A percentile compares a stretch with the other conserved stretches of the same genome.
Evolutionary conservation across 164 flowering plant species (phyloP).

Genomic region (Echeveria elegans): DNA sequence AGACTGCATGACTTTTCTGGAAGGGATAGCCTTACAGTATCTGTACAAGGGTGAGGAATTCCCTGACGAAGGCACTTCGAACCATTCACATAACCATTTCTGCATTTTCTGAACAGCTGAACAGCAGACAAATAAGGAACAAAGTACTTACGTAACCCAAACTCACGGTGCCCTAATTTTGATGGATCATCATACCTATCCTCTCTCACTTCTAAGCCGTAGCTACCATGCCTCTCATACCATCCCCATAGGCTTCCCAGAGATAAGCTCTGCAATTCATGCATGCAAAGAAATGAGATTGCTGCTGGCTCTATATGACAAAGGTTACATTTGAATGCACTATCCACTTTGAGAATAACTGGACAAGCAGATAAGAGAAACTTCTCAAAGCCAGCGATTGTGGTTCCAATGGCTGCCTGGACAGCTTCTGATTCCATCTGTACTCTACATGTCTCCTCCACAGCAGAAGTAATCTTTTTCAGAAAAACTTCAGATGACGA

Average conservation of each 20-base stretch:
- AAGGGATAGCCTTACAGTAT: conserved; percentile 7
- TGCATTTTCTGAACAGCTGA: conserved; percentile 46
- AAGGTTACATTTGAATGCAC: conserved; percentile 14
- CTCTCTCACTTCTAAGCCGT: conserved; percentile 56
- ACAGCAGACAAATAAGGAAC: conserved; percentile 70
- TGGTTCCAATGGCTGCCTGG: conserved; percentile 36
- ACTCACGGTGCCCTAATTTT: conserved; percentile 25
- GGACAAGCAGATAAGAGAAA: conserved; percentile 50
- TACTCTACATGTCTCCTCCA: conserved; percentile 30
- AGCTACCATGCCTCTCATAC: conserved; percentile 66
- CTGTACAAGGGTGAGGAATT: conserved; percentile 20
- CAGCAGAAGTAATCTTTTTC: conserved; percentile 23
- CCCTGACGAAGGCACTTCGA: conserved; percentile 10
- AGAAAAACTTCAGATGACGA: conserved; percentile 12
- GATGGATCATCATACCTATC: conserved; percentile 26
- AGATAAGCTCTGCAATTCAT: conserved; percentile 34
- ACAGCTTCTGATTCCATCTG: conserved; percentile 45
- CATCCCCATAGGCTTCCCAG: conserved; percentile 61
- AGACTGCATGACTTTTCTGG: conserved; percentile 8
- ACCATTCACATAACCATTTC: conserved; percentile 12
- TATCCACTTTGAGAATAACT: conserved; percentile 20
- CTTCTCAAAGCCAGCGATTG: conserved; percentile 61
- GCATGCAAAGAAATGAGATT: conserved; percentile 30
- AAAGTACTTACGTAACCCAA: conserved; percentile 47
- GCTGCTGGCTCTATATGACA: conserved; percentile 21